A percentile compares a stretch with the other conserved stretches of the same genome.
Conservation (phyloP, 108 stramenopile genomes). For the Phaeodactylum tricornutum region DNA sequence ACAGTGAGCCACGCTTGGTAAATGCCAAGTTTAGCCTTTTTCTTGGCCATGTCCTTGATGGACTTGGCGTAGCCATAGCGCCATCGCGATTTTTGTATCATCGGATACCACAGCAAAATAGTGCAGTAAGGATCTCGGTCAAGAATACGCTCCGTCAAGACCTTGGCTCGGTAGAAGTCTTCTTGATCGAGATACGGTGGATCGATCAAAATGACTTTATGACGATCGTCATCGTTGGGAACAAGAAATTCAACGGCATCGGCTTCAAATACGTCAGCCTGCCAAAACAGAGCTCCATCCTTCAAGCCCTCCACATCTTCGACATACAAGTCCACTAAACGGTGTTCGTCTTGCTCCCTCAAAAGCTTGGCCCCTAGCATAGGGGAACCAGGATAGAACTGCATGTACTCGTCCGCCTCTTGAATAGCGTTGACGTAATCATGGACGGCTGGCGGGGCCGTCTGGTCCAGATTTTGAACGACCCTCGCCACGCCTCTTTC, state of each 20-base stretch:
- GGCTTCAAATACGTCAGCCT: conserved; percentile 1
- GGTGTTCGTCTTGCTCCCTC: conserved; percentile 4
- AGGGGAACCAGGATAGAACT: conserved; percentile 6
- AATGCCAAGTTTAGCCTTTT: conserved; percentile 6
- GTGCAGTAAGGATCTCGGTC: conserved; percentile 3
- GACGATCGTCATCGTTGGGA: background rate
- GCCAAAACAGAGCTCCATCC: background rate
- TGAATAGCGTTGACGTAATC: conserved; percentile 1
- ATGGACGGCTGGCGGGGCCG: conserved; percentile 2
- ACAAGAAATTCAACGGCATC: conserved; percentile 5
- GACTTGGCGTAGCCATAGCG: conserved; percentile 1
- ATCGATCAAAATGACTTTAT: conserved; percentile 7
- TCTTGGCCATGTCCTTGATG: conserved; percentile 5
- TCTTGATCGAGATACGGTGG: conserved; percentile 2
- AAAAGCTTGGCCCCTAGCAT: background rate
- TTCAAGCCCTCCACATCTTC: conserved; percentile 5
- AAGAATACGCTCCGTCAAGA: background rate
- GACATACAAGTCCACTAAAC: conserved; percentile 1
- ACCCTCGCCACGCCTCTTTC: conserved; percentile 1
- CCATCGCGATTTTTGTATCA: conserved; percentile 1
- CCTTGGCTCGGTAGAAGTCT: background rate
- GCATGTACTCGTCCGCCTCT: background rate
- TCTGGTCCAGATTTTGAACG: conserved; percentile 4
- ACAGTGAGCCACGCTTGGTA: conserved; percentile 5
- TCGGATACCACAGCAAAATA: conserved; percentile 1